phyloP scores from a whole-genome alignment of 129 eudicot genomes.

The Artemisia annua region DNA sequence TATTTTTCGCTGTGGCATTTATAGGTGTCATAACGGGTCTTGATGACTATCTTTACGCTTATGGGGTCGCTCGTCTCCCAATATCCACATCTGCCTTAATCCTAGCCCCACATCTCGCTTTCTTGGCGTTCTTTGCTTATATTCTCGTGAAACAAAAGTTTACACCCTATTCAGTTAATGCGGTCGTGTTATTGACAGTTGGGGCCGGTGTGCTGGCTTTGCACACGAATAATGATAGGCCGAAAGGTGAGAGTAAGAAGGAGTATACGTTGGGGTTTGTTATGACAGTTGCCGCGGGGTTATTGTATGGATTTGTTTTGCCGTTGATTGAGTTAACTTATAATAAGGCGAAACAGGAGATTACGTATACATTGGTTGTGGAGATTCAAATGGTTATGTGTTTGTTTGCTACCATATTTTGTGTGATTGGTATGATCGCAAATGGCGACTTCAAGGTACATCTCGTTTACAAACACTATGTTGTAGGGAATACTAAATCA shows the following conservation, averaged over 20 bases:
- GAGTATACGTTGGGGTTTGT: slow-evolving; percentile 48
- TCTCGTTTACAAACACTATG: background rate
- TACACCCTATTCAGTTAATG: slow-evolving; percentile 49
- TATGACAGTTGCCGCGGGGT: slow-evolving; percentile 45
- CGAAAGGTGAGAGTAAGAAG: slow-evolving; percentile 47
- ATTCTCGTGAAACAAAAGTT: slow-evolving; percentile 53
- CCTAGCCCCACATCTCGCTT: slow-evolving; percentile 48
- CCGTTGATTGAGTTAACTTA: slow-evolving; percentile 49
- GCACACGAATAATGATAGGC: slow-evolving; percentile 48
- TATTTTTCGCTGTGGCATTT: too few relatives aligned
- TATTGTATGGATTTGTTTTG: slow-evolving; percentile 42
- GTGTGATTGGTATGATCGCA: slow-evolving; percentile 49
- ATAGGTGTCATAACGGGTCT: slow-evolving; percentile 48
- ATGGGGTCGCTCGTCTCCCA: slow-evolving; percentile 47
- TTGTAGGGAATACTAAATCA: too few relatives aligned
- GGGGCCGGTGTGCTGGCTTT: slow-evolving; percentile 59
- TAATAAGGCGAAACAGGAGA: slow-evolving; percentile 37
- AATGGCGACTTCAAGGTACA: slow-evolving; percentile 57
- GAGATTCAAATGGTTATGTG: slow-evolving; percentile 59
- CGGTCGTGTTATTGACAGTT: slow-evolving; percentile 49
- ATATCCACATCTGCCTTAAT: slow-evolving; percentile 44
- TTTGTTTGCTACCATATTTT: slow-evolving; percentile 47
- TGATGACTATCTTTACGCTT: slow-evolving; percentile 44
- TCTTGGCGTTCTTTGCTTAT: slow-evolving; percentile 53
- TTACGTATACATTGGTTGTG: slow-evolving; percentile 53